Conservation (phyloP, 2,329 filamentous ascomycete genomes). For the Colletotrichum echinochloae region DNA sequence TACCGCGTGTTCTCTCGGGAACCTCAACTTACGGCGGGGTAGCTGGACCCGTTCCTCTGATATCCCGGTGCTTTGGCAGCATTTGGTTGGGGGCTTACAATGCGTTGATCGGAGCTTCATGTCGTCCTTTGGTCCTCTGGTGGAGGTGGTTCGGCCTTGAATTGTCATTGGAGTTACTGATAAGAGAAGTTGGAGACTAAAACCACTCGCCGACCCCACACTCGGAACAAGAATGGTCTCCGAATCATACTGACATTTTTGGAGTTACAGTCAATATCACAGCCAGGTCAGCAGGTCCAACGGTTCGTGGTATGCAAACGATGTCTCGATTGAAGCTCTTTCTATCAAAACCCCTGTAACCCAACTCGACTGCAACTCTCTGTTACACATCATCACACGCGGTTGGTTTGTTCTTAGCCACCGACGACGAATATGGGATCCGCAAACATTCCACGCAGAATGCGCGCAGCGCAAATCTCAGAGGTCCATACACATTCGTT, state of each 20-base stretch:
- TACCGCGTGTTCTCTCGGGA: neutral
- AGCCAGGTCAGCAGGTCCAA: neutral
- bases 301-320: neutral
- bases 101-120: neutral
- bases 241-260: neutral
- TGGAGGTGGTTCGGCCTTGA: neutral
- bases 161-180: neutral
- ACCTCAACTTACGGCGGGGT: constrained; percentile 13
- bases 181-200: constrained; percentile 1
- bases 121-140: neutral
- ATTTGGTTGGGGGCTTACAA: neutral
- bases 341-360: too few species aligned
- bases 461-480: constrained; percentile 43
- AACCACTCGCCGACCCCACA: neutral
- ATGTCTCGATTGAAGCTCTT: neutral
- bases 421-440: neutral
- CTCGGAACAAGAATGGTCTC: neutral
- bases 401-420: neutral
- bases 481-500: constrained; percentile 26
- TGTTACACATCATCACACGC: neutral
- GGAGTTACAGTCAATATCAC: too few species aligned
- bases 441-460: constrained; percentile 6
- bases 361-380: neutral
- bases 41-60: neutral
- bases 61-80: neutral